Percentiles rank a stretch among this genome's conserved stretches.
These are phyloP conservation scores for Lenzites betulinus DNA, from an alignment of 768 basidiomycete species.

Conservation along the genomic window DNA sequence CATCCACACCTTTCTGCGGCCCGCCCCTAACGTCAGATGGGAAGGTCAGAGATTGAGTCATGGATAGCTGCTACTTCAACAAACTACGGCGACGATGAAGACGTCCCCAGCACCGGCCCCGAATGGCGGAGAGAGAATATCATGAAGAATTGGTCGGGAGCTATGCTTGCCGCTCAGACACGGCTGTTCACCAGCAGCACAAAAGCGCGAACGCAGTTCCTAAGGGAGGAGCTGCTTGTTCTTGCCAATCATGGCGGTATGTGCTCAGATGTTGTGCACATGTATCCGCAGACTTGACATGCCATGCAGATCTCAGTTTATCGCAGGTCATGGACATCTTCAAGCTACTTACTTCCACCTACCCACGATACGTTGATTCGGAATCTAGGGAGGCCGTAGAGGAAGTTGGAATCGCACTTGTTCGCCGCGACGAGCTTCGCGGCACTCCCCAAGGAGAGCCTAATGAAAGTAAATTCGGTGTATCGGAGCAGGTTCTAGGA, in stretches of 20 bases:
- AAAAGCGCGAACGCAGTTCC: slow-evolving; percentile 55
- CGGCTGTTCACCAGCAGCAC: slow-evolving; percentile 54
- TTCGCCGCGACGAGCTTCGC: slow-evolving; percentile 61
- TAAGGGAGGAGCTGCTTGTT: slow-evolving; percentile 61
- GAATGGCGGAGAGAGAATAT: slow-evolving; percentile 58
- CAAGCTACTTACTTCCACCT: slow-evolving; percentile 69
- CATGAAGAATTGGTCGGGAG: slow-evolving; percentile 54
- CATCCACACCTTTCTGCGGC: background rate
- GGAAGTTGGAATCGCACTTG: slow-evolving; percentile 60
- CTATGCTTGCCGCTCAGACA: slow-evolving; percentile 54
- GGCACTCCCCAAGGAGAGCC: slow-evolving; percentile 41
- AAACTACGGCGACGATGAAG: slow-evolving; percentile 35
- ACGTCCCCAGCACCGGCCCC: slow-evolving; percentile 26
- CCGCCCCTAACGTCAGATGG: slow-evolving; percentile 20
- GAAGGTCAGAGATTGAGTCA: slow-evolving; percentile 58
- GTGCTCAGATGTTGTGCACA: background rate
- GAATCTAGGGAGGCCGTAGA: slow-evolving; percentile 74
- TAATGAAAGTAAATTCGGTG: slow-evolving; percentile 53
- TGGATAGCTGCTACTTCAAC: slow-evolving; percentile 59
- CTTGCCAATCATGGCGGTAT: slow-evolving; percentile 60
- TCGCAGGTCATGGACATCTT: slow-evolving; percentile 71
- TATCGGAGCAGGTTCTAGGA: slow-evolving; percentile 69
- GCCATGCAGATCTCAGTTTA: slow-evolving; percentile 53
- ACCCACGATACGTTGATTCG: slow-evolving; percentile 76
- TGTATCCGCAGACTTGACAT: slow-evolving; percentile 2